These are phyloP conservation scores for Oxytropis ochrocephala DNA, from an alignment of 306 rosid genomes.

Conservation along the genomic window DNA sequence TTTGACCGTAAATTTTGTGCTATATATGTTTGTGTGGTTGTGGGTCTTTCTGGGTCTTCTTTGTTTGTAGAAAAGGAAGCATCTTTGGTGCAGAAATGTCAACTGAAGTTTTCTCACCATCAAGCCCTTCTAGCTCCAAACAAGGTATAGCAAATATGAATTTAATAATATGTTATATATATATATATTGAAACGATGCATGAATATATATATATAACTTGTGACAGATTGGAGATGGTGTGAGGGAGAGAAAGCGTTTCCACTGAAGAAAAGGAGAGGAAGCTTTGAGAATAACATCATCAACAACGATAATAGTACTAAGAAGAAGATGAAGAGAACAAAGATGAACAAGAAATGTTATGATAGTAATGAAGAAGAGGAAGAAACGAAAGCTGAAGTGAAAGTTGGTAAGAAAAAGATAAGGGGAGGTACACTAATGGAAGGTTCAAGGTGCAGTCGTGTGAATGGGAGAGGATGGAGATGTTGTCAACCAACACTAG, in stretches of 20 bases:
- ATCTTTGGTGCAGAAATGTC: conserved; percentile 29
- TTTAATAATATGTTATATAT: background rate
- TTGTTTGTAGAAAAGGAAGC: conserved; percentile 39
- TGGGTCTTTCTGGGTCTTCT: conserved; percentile 20
- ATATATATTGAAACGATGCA: background rate
- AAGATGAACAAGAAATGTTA: conserved; percentile 40
- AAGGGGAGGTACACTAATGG: conserved; percentile 57
- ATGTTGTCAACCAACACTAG: conserved; percentile 87
- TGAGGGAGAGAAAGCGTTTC: conserved; percentile 58
- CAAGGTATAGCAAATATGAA: conserved; percentile 31
- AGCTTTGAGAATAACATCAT: conserved; percentile 13
- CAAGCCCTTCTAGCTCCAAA: conserved; percentile 35
- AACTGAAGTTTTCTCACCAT: conserved; percentile 26
- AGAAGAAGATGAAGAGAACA: background rate
- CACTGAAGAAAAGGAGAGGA: conserved; percentile 59
- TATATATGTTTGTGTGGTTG: conserved; percentile 7
- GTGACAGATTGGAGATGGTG: conserved; percentile 35
- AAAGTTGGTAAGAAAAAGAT: conserved; percentile 27
- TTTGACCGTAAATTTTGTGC: conserved; percentile 24
- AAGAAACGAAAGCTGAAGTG: conserved; percentile 1
- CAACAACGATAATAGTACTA: background rate
- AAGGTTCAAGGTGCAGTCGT: conserved; percentile 98
- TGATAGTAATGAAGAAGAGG: background rate
- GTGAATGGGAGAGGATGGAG: conserved; percentile 99
- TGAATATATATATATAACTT: background rate